Percentiles rank a stretch among this genome's conserved stretches.
Evolutionary conservation across 2,329 filamentous ascomycete species (phyloP).

Genomic region (Seiridium unicorne): DNA sequence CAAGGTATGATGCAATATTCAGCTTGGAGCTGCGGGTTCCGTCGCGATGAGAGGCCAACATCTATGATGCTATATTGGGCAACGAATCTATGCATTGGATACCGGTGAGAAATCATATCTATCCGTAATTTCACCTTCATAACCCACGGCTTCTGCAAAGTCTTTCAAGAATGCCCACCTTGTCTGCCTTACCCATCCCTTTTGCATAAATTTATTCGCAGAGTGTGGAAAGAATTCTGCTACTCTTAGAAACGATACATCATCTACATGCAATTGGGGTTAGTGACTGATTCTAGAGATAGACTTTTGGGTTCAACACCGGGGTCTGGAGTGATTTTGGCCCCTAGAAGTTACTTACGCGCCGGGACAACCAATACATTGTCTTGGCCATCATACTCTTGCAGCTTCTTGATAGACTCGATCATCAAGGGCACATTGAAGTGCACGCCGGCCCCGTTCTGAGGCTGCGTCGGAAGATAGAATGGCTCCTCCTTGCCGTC

Average conservation of each 20-base stretch:
- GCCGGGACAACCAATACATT: conserved; percentile 44
- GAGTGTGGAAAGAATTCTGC: conserved; percentile 48
- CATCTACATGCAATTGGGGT: conserved; percentile 24
- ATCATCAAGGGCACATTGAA: conserved; percentile 28
- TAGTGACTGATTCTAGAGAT: too few relatives aligned
- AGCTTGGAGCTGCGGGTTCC: too few relatives aligned
- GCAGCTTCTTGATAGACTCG: conserved; percentile 41
- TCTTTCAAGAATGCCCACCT: conserved; percentile 51
- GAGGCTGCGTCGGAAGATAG: conserved; percentile 20
- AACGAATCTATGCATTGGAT: background rate
- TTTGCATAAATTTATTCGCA: conserved; percentile 43
- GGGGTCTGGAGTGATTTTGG: too few relatives aligned
- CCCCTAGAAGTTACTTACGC: conserved; percentile 13
- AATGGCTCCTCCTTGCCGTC: conserved; percentile 29
- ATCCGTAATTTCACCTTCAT: conserved; percentile 20
- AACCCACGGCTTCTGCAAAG: conserved; percentile 39
- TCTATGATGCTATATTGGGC: background rate
- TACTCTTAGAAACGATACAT: conserved; percentile 37
- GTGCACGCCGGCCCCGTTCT: conserved; percentile 8
- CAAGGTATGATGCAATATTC: conserved; percentile 37
- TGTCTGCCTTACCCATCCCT: conserved; percentile 42
- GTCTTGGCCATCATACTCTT: conserved; percentile 42
- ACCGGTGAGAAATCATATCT: conserved; percentile 15
- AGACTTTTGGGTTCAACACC: too few relatives aligned
- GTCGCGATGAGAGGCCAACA: too few relatives aligned